Evolutionary conservation across 1,284 basidiomycete species (phyloP).

Genomic region (Cutaneotrichosporon dermatis): DNA sequence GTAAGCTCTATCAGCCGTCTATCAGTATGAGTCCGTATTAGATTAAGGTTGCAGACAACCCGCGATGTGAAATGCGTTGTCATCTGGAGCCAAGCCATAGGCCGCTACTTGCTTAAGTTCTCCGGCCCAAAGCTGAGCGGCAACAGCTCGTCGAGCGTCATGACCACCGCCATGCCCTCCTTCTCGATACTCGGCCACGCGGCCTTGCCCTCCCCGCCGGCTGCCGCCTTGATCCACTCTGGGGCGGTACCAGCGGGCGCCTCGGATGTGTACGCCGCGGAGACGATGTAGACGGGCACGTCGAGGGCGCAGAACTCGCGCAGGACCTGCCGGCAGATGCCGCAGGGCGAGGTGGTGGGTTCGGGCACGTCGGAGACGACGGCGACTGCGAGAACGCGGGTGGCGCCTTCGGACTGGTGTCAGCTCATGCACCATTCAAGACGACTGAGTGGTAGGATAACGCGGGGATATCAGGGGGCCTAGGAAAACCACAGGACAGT

Average conservation of each 20-base stretch:
- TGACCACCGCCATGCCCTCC: not conserved
- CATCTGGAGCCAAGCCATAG: no score
- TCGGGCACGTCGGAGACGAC: slow-evolving; percentile 66
- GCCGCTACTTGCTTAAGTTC: slow-evolving; percentile 35
- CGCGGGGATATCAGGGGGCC: no score
- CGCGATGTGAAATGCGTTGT: no score
- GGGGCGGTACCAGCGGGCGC: slow-evolving; percentile 27
- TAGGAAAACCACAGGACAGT: no score
- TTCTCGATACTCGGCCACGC: not conserved
- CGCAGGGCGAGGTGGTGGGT: slow-evolving; percentile 71
- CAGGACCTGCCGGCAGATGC: slow-evolving; percentile 85
- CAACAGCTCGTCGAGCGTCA: slow-evolving; percentile 67
- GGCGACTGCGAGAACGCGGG: slow-evolving; percentile 64
- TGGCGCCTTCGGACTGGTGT: slow-evolving; percentile 68
- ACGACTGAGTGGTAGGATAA: no score
- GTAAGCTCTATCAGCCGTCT: no score
- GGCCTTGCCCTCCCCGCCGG: not conserved
- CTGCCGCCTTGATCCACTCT: slow-evolving; percentile 14
- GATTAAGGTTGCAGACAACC: no score
- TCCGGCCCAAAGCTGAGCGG: slow-evolving; percentile 88
- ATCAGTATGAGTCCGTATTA: no score
- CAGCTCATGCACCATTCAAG: not conserved
- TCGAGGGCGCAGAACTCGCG: slow-evolving; percentile 74
- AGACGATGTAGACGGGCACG: slow-evolving; percentile 74
- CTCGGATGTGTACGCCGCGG: slow-evolving; percentile 42